Evolutionary conservation across 257 asterid genomes (phyloP), one percentile per base, ranked within the genome.

Genomic region (Ligustrum vulgare): DNA sequence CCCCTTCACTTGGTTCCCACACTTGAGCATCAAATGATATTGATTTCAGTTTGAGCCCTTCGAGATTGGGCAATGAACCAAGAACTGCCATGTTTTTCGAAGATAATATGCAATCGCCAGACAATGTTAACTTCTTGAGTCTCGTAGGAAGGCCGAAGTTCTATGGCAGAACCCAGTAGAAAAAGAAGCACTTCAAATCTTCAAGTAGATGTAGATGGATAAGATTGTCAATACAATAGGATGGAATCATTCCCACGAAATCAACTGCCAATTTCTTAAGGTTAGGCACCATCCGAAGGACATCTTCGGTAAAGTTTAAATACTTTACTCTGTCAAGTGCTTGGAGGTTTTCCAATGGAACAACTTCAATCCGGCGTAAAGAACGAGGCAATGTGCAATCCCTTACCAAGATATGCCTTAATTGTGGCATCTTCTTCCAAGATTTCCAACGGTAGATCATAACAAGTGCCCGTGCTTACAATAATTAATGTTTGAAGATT

Each of bases 341-440:
- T 28, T 28, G 31, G 31, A 28, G 31, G 31, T 28, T 28, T 28
- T 28, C 31, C 31, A 28, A 28, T 28, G 31, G 31, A 28, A 28
- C 31, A 28, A 28, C 31, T 28, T 28, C 31, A 1, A 0, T 28
- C 31, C 31, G 31, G 31, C 0, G 31, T 0, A 28, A 28, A 28
- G 31, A 1, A 28, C 1, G 31, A 28, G 72, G 72, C 47, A 74
- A 47, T 43, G 18, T 4, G 11, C 66, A 1, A 16, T 20, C 18
- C 6, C 16, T 32, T 18, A 73, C 16, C 36, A n/a, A 1, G 8
- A 83, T 69, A 80, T 80, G 82, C 69, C 87, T 80, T 34, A 83
- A 7, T 23, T 10, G 34, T 23, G 72, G 67, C 82, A 80, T 70
- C 25, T 18, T 23, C 84, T 78, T n/a, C n/a, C n/a, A n/a, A 80